These are phyloP conservation scores for Phytopythium mirpurense DNA, from an alignment of 352 stramenopile genomes.

Conservation along the genomic window DNA sequence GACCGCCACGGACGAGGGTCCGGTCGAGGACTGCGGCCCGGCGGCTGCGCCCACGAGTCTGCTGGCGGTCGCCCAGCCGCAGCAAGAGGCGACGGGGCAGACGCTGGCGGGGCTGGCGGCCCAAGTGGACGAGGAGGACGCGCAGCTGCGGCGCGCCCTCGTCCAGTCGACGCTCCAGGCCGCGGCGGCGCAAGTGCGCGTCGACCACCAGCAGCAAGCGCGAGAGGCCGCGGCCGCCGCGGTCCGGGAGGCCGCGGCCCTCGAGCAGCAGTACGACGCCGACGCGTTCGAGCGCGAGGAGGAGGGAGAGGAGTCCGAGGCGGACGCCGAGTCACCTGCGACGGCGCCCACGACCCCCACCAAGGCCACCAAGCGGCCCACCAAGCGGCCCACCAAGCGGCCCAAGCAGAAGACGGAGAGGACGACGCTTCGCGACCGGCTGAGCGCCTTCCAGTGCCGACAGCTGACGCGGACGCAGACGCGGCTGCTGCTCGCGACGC, in stretches of 20 bases:
- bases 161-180: slow-evolving; percentile 22
- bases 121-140: slow-evolving; percentile 37
- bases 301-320: slow-evolving; percentile 2
- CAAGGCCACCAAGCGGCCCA: too few relatives aligned
- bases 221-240: slow-evolving; percentile 19
- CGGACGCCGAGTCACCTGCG: slow-evolving; percentile 6
- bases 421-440: slow-evolving; percentile 47
- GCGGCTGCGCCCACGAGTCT: slow-evolving; percentile 11
- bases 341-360: too few relatives aligned
- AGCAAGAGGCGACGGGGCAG: slow-evolving; percentile 8
- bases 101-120: slow-evolving; percentile 26
- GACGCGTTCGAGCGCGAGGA: slow-evolving; percentile 48
- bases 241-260: slow-evolving; percentile 24
- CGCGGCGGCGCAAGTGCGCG: slow-evolving; percentile 21
- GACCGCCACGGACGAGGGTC: slow-evolving; percentile 15
- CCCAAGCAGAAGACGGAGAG: slow-evolving; percentile 13
- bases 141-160: slow-evolving; percentile 12
- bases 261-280: slow-evolving; percentile 34
- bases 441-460: slow-evolving; percentile 56
- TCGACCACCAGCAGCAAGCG: slow-evolving; percentile 18
- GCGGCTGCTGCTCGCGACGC: slow-evolving; percentile 54
- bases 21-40: slow-evolving; percentile 26
- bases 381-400: too few relatives aligned
- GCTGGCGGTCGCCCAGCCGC: slow-evolving; percentile 30
- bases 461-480: slow-evolving; percentile 55